Percentiles rank a stretch among this genome's conserved stretches.
These are phyloP conservation scores for Nigrospora sphaerica DNA, from an alignment of 2,329 filamentous ascomycete species.

Conservation along the genomic window DNA sequence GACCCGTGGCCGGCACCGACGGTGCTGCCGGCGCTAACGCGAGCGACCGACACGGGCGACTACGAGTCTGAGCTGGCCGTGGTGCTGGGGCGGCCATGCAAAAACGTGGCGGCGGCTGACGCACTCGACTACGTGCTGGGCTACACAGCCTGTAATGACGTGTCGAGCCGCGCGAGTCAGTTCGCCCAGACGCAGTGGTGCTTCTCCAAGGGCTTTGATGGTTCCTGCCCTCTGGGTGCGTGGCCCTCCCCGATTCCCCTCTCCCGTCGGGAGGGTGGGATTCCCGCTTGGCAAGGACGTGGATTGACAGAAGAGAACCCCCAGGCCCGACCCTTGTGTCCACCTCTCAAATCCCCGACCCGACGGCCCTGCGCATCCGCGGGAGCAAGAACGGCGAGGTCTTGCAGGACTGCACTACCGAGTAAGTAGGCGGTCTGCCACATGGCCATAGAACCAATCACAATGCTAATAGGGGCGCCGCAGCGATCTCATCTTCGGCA, in stretches of 20 bases:
- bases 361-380: conserved; percentile 29
- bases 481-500: conserved; percentile 22
- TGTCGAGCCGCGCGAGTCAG: conserved; percentile 52
- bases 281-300: no score
- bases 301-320: no score
- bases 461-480: conserved; percentile 24
- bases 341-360: conserved; percentile 30
- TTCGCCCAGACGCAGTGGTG: conserved; percentile 47
- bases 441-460: conserved; percentile 3
- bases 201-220: conserved; percentile 53
- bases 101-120: conserved; percentile 48
- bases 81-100: conserved; percentile 41
- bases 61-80: conserved; percentile 54
- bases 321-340: conserved; percentile 45
- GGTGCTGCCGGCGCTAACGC: conserved; percentile 44
- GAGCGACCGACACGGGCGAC: conserved; percentile 47
- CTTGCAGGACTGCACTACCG: conserved; percentile 34
- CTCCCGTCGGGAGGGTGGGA: no score
- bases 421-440: conserved; percentile 12
- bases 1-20: conserved; percentile 46
- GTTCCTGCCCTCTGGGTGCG: conserved; percentile 34
- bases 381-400: conserved; percentile 43
- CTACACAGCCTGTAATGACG: conserved; percentile 57
- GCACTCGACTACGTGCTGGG: conserved; percentile 55
- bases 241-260: no score